Conservation (phyloP, 1,284 basidiomycete genomes). For the Laetiporus sulphureus region DNA sequence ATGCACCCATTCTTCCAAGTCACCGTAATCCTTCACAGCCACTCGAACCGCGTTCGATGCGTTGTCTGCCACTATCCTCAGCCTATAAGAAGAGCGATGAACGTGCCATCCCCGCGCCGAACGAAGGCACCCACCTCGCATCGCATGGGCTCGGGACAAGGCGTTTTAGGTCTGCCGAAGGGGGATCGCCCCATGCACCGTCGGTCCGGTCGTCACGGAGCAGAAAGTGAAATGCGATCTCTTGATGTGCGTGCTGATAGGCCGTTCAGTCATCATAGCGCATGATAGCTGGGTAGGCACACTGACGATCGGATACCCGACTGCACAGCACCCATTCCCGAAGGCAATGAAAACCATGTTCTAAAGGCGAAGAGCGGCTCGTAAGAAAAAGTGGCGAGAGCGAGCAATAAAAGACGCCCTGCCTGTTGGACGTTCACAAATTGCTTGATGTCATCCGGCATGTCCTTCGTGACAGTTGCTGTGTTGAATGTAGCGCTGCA, state of each 20-base stretch:
- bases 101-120: too few relatives aligned
- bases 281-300: neutral
- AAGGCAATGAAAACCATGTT: slow-evolving; percentile 33
- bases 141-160: slow-evolving; percentile 22
- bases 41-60: slow-evolving; percentile 15
- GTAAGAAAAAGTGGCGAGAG: too few relatives aligned
- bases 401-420: too few relatives aligned
- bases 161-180: slow-evolving; percentile 2
- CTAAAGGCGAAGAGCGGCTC: slow-evolving; percentile 17
- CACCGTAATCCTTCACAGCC: slow-evolving; percentile 13
- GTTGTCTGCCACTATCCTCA: slow-evolving; percentile 9
- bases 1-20: slow-evolving; percentile 24
- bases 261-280: too few relatives aligned
- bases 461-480: neutral
- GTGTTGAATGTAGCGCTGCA: slow-evolving; percentile 1
- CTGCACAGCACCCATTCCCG: slow-evolving; percentile 29
- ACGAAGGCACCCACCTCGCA: slow-evolving; percentile 27
- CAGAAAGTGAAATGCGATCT: slow-evolving; percentile 14
- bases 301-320: slow-evolving; percentile 33
- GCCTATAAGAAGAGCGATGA: slow-evolving; percentile 29
- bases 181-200: slow-evolving; percentile 12
- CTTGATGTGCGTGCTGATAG: slow-evolving; percentile 9
- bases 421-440: slow-evolving; percentile 1
- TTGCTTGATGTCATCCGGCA: neutral
- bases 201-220: slow-evolving; percentile 10